Conservation (phyloP, 352 stramenopile species). For the Globisporangium sylvaticum region DNA sequence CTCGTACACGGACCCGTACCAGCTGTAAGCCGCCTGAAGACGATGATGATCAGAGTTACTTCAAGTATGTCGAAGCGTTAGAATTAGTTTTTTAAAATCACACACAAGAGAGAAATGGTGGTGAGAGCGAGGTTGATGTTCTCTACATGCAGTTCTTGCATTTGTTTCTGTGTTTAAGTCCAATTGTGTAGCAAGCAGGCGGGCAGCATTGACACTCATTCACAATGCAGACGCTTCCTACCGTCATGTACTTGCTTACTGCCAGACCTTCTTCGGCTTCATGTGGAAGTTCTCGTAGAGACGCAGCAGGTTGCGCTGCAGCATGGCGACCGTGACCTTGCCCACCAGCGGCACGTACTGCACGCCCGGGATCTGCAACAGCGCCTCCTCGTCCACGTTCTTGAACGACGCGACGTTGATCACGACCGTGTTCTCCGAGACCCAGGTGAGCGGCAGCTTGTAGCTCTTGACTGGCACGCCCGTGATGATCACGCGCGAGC, state of each 20-base stretch:
- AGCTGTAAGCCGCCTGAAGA: slow-evolving; percentile 27
- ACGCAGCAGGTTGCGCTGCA: slow-evolving; percentile 94
- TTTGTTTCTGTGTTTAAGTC: background rate
- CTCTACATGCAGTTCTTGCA: background rate
- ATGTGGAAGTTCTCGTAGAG: slow-evolving; percentile 96
- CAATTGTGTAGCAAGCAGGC: background rate
- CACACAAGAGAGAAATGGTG: background rate
- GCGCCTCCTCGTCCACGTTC: slow-evolving; percentile 90
- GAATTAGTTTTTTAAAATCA: slow-evolving; percentile 2
- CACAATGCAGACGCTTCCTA: no score
- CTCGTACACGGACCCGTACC: slow-evolving; percentile 73
- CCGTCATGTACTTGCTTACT: slow-evolving; percentile 31
- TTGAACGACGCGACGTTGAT: slow-evolving; percentile 97
- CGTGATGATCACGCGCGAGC: slow-evolving; percentile 93
- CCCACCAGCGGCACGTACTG: slow-evolving; percentile 95
- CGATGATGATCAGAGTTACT: background rate
- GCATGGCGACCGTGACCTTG: slow-evolving; percentile 95
- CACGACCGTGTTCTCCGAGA: slow-evolving; percentile 89
- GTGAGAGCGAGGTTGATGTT: background rate
- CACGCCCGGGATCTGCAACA: slow-evolving; percentile 89
- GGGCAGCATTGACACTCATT: no score
- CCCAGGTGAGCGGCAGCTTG: slow-evolving; percentile 90
- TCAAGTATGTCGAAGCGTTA: slow-evolving; percentile 1
- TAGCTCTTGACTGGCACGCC: slow-evolving; percentile 93
- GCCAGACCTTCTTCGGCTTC: slow-evolving; percentile 83